These are phyloP conservation scores for Lachancea waltii DNA, from an alignment of 805 yeast species.

Conservation along the genomic window DNA sequence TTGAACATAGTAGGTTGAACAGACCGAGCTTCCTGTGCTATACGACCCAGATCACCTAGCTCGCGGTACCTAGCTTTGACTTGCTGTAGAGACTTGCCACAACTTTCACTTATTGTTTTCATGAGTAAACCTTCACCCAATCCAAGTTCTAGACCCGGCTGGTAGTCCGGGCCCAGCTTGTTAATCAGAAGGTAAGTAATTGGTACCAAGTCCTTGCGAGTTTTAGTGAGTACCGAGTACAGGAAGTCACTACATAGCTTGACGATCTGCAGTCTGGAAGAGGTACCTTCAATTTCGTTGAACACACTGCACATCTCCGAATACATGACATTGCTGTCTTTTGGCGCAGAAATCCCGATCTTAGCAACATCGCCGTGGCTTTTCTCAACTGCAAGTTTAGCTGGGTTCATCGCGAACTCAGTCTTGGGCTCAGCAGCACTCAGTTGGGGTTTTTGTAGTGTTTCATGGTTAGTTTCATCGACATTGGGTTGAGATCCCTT, in stretches of 20 bases:
- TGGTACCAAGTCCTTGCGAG: slow-evolving; percentile 51
- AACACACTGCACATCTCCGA: slow-evolving; percentile 52
- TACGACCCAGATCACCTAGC: slow-evolving; percentile 84
- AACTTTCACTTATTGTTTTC: slow-evolving; percentile 84
- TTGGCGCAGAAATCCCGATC: slow-evolving; percentile 5
- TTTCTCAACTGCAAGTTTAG: not conserved
- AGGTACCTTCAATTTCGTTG: slow-evolving; percentile 68
- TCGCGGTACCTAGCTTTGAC: slow-evolving; percentile 70
- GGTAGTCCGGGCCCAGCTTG: slow-evolving; percentile 91
- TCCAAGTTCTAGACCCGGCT: slow-evolving; percentile 80
- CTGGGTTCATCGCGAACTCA: no score
- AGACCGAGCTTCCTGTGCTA: slow-evolving; percentile 76
- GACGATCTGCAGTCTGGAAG: slow-evolving; percentile 78
- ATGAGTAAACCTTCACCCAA: slow-evolving; percentile 84
- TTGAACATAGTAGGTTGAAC: slow-evolving; percentile 92
- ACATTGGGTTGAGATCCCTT: not conserved
- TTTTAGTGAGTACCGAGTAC: slow-evolving; percentile 49
- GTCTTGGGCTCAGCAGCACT: no score
- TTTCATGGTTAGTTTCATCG: not conserved
- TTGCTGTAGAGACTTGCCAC: slow-evolving; percentile 70
- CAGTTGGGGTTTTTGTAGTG: no score
- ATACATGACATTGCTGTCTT: slow-evolving; percentile 25
- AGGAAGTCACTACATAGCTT: slow-evolving; percentile 71
- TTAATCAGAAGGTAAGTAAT: slow-evolving; percentile 83
- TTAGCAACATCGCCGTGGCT: slow-evolving; percentile 1